These are phyloP conservation scores for Sarocladiaceae sp. DNA, from an alignment of 2,329 filamentous ascomycete species.

Conservation along the genomic window DNA sequence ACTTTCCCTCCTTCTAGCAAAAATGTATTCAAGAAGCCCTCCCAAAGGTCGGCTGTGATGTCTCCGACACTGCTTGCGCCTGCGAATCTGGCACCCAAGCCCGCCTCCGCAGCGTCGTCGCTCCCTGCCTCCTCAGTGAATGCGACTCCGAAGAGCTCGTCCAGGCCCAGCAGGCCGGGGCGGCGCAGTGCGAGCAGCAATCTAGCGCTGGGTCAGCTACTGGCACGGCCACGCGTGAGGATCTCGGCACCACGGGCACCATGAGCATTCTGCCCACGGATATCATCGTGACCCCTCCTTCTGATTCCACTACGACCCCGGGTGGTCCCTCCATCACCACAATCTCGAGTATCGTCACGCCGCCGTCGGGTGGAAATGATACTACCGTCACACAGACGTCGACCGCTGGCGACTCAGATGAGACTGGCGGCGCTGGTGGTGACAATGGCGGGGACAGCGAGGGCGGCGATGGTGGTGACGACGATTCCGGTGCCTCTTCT, in stretches of 20 bases:
- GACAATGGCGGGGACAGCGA: background rate
- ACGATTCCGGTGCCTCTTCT: background rate
- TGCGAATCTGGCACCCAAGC: slow-evolving; percentile 10
- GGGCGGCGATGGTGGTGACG: background rate
- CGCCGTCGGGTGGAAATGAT: background rate
- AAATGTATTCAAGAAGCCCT: slow-evolving; percentile 3
- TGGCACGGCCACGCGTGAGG: too few relatives aligned
- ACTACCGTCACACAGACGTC: background rate
- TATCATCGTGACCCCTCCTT: background rate
- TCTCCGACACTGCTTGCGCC: slow-evolving; percentile 6
- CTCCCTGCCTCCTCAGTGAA: slow-evolving; percentile 5
- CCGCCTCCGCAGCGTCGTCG: background rate
- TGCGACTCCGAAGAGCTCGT: slow-evolving; percentile 8
- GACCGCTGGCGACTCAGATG: background rate
- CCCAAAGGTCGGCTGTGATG: slow-evolving; percentile 8
- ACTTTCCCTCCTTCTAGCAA: too few relatives aligned
- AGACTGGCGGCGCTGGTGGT: slow-evolving; percentile 2
- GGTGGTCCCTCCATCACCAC: slow-evolving; percentile 2
- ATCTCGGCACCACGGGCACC: background rate
- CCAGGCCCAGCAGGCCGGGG: background rate
- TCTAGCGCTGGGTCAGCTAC: too few relatives aligned
- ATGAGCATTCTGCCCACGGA: slow-evolving; percentile 5
- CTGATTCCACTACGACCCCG: background rate
- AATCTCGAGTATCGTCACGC: background rate
- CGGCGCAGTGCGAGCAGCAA: background rate